A percentile compares a stretch with the other conserved stretches of the same genome.
These are phyloP conservation scores for Mucor indicus DNA, from an alignment of 371 early-diverging fungal genomes.

Conservation along the genomic window DNA sequence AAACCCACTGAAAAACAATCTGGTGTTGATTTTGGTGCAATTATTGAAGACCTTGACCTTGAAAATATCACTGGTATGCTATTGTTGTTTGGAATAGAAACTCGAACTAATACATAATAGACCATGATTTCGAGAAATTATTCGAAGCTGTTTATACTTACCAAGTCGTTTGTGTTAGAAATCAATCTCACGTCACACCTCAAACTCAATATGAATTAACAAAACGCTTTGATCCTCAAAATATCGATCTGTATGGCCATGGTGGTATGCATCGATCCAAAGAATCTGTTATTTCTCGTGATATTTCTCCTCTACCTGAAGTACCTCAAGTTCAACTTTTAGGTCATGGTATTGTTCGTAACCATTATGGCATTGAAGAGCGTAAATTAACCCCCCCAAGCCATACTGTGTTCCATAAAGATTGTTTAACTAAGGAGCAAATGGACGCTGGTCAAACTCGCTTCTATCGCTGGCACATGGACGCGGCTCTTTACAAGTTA, in stretches of 20 bases:
- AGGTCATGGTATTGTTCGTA: slow-evolving; percentile 37
- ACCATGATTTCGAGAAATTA: slow-evolving; percentile 39
- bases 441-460: slow-evolving; percentile 42
- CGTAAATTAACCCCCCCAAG: slow-evolving; percentile 39
- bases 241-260: slow-evolving; percentile 47
- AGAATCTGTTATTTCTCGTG: slow-evolving; percentile 43
- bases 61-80: slow-evolving; percentile 38
- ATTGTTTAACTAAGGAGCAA: slow-evolving; percentile 32
- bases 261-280: slow-evolving; percentile 38
- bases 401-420: slow-evolving; percentile 40
- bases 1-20: slow-evolving; percentile 29
- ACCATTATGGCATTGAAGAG: slow-evolving; percentile 46
- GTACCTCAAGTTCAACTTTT: slow-evolving; percentile 47
- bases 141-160: slow-evolving; percentile 45
- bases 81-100: neutral
- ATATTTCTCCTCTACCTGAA: slow-evolving; percentile 41
- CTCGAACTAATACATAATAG: slow-evolving; percentile 18
- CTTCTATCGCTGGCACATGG: slow-evolving; percentile 55
- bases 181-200: slow-evolving; percentile 39
- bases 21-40: slow-evolving; percentile 49
- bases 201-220: slow-evolving; percentile 41
- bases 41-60: slow-evolving; percentile 38
- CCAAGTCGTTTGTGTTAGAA: slow-evolving; percentile 43
- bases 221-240: slow-evolving; percentile 43
- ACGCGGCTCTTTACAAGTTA: slow-evolving; percentile 46